Base-by-base conservation (phyloP, 306 rosid genomes). In the Morella rubra region DNA sequence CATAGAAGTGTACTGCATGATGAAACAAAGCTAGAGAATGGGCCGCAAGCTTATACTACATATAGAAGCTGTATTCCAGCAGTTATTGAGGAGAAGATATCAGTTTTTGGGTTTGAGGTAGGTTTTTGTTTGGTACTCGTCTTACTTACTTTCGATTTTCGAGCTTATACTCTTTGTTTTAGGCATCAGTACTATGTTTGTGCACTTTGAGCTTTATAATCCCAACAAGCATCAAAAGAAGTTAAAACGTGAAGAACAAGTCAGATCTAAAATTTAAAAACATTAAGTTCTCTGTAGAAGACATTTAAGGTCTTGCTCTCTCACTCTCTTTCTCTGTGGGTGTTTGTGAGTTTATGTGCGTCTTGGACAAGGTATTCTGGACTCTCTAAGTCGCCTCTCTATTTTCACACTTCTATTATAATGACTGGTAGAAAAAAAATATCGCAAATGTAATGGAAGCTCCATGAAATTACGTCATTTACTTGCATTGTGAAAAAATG, bases 81-180 rank as follows among this genome's bases (percentile, higher is more conserved):
- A 47, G 89, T 80, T 73, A 80, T 60, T n/a, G 96, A 91, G 82
- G 97, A 91, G 79, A 89, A 86, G 87, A 52, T 94, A 50, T 89
- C 98, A 3, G 88, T 91, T 73, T 74, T 90, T 77, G 84, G 84
- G 73, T 94, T 94, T 79, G 97, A 94, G 97, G 98, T 94, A 84
- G 32, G 32, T 27, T 27, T 1, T 27, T 27, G 32, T 27, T 27
- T 27, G 32, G 32, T 27, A 2, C 32, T 27, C 32, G 32, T 27
- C 32, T 27, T 27, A 27, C 1, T 27, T 27, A 27, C 32, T 27
- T 27, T 1, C 32, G 32, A 27, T 27, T 27, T 27, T 27, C 32
- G 2, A 27, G 32, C 2, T 27, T 1, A 27, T 27, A 27, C 32
- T 27, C 32, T 27, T 27, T 27, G 32, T 27, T 27, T 27, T 27